Percentiles rank a stretch among this genome's conserved stretches.
Conservation (phyloP, 169 alveolate genomes). For the Plasmodium knowlesi region DNA sequence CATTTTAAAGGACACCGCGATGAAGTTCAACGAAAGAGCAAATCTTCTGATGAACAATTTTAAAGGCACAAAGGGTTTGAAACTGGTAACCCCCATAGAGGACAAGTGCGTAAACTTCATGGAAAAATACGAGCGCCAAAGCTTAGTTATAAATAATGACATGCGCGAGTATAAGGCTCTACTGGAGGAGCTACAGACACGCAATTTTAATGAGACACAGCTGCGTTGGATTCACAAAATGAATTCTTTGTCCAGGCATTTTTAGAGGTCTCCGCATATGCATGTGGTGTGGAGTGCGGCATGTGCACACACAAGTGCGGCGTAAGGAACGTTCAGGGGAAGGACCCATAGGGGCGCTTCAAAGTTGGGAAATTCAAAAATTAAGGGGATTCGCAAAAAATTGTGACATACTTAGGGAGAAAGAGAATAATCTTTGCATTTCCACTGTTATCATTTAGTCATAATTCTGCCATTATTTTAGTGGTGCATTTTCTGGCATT, state of each 20-base stretch:
- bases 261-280: conserved; percentile 2
- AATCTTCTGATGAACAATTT: conserved; percentile 29
- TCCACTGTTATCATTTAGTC: neutral
- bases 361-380: neutral
- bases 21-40: conserved; percentile 37
- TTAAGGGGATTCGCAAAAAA: neutral
- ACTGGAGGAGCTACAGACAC: conserved; percentile 21
- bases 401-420: neutral
- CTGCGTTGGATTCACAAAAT: conserved; percentile 51
- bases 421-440: neutral
- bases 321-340: neutral
- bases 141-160: neutral
- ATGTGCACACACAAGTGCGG: neutral
- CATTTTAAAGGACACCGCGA: conserved; percentile 37
- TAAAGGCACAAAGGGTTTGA: conserved; percentile 34
- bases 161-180: conserved; percentile 32
- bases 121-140: conserved; percentile 18
- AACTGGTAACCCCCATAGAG: conserved; percentile 32
- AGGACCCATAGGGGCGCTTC: neutral
- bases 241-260: conserved; percentile 54
- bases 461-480: neutral
- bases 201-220: conserved; percentile 48
- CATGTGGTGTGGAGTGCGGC: neutral
- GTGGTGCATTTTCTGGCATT: neutral
- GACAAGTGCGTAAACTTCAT: neutral